Conservation (phyloP, 148 eudicot genomes). For the Simmondsia chinensis region DNA sequence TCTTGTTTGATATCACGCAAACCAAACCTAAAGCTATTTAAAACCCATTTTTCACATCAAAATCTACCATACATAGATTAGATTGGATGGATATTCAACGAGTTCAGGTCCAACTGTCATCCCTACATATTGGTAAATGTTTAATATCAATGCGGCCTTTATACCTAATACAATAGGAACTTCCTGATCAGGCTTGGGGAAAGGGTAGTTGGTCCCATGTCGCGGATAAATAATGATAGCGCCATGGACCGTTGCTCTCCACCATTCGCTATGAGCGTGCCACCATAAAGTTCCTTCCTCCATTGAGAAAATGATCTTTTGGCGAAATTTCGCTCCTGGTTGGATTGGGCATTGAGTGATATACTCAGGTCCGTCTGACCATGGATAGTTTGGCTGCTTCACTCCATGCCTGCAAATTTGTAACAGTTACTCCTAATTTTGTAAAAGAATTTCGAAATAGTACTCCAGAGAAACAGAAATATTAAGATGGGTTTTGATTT, state of each 20-base stretch:
- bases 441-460: neutral
- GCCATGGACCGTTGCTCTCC: constrained; percentile 42
- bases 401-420: constrained; percentile 57
- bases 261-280: constrained; percentile 58
- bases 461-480: neutral
- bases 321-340: constrained; percentile 27
- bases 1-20: no score
- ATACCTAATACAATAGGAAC: constrained; percentile 36
- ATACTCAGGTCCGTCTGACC: constrained; percentile 56
- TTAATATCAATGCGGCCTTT: neutral
- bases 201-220: constrained; percentile 25
- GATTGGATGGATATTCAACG: no score
- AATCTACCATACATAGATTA: no score
- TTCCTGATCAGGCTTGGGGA: constrained; percentile 30
- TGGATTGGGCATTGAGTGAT: constrained; percentile 45
- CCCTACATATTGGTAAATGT: no score
- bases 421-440: no score
- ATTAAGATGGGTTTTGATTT: neutral
- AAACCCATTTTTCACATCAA: no score
- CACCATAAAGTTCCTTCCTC: constrained; percentile 67
- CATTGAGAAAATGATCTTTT: constrained; percentile 28
- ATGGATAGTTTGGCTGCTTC: constrained; percentile 46
- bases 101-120: no score
- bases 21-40: no score
- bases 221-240: constrained; percentile 23